Evolutionary conservation across 2,329 filamentous ascomycete genomes (phyloP), one percentile per base, ranked within the genome.

Genomic region (Stemphylium lycopersici): DNA sequence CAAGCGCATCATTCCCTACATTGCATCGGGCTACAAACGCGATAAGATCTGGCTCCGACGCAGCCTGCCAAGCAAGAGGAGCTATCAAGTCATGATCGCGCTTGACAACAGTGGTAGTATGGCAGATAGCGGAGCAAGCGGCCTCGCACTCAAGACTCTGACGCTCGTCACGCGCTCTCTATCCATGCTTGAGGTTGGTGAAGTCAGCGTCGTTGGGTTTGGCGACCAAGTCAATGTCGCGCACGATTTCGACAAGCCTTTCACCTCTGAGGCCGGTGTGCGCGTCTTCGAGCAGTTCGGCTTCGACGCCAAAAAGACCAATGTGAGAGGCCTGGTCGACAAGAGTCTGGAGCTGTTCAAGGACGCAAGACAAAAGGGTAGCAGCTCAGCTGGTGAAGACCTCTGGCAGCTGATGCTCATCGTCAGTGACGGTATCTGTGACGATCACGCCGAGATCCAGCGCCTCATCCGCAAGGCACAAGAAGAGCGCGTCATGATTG

Each of bases 11-110:
- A 99, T 99, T 68, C 95, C 96, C 0, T 99, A 99, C 79, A 98
- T 99, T 66, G 95, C 96, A 1, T 98, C 93, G 0, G 89, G 90
- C 72, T 99, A 97, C 83, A 98, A 97, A 82, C 90, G 95, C 56
- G 95, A 99, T 84, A 99, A 99, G 82, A 99, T 99, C 77, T 99
- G 95, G 95, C 96, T 99, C 89, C 90, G 96, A 12, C 87, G 96
- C 51, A 89, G 87, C 31, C 87, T 96, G 44, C 96, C 96, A 1
- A 93, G 89, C 33, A 98, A 98, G 78, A 89, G 96, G 36, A 89
- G 88, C 52, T 99, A 99, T 78, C 96, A 99, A 77, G 96, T 99
- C 75, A 87, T 99, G 80, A 88, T 99, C 44, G 96, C 95, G 34
- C 91, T 99, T 33, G 95, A 99, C 75, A 95, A 99, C 79, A 93